Percentiles rank a stretch among this genome's conserved stretches.
Evolutionary conservation across 2,329 filamentous ascomycete genomes (phyloP).

Genomic region (Fulvia fulva): DNA sequence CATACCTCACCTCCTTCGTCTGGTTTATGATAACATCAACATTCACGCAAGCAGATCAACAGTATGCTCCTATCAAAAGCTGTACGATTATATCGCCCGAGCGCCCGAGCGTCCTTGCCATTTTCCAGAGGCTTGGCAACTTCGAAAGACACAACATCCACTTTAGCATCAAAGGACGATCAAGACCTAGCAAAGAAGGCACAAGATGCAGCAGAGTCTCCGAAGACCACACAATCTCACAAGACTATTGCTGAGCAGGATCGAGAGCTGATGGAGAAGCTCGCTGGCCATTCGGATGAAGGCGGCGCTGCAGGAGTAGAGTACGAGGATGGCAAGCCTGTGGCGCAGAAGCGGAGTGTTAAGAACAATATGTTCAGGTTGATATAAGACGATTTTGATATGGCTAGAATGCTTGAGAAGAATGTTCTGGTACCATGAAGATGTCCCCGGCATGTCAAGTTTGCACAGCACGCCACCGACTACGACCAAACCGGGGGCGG

Average conservation of each 20-base stretch:
- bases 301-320: conserved; percentile 69
- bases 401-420: no score
- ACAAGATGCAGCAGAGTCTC: conserved; percentile 20
- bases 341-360: conserved; percentile 69
- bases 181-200: conserved; percentile 12
- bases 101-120: background rate
- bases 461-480: no score
- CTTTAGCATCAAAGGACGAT: conserved; percentile 15
- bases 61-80: background rate
- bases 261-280: conserved; percentile 60
- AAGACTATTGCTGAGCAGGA: conserved; percentile 64
- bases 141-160: background rate
- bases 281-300: conserved; percentile 65
- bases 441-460: no score
- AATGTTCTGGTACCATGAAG: no score
- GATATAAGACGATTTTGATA: conserved; percentile 55
- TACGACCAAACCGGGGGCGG: no score
- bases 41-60: background rate
- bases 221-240: conserved; percentile 8
- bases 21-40: background rate
- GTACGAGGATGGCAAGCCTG: conserved; percentile 69
- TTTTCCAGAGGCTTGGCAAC: background rate
- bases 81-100: background rate
- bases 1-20: background rate
- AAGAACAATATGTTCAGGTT: conserved; percentile 74